Evolutionary conservation across 352 stramenopile species (phyloP), one percentile per base, ranked within the genome.

Genomic region (Globisporangium recalcitrans): DNA sequence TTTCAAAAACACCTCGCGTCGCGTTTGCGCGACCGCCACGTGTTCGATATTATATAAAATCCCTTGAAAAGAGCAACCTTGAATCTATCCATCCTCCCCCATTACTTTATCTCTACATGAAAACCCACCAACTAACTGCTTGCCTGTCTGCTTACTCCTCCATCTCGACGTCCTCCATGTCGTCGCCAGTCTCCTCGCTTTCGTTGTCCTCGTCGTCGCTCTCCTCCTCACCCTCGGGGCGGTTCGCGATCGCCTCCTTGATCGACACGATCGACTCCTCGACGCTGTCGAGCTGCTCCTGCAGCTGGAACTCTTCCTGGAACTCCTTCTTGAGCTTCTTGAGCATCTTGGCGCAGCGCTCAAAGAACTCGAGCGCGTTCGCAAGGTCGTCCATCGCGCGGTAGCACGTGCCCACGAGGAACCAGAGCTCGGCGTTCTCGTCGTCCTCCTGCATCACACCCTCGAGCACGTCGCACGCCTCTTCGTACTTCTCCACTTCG

Each of bases 391-490:
- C 87, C 75, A 94, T 87, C 0, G 82, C 85, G 19, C 86, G 88
- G 63, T 96, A 93, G 69, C 87, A 95, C 63, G 85, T 93, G 32
- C 75, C 87, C 14, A 96, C 80, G 22, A 96, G 77, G 65, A 95
- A 95, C 87, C 87, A 96, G 47, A 96, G 70, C 73, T 96, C 87
- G 16, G 86, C 87, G 63, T 95, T 94, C 53, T 95, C 85, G 63
- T 96, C 87, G 60, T 96, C 87, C 53, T 96, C 87, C 64, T 95
- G 81, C 81, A 96, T 90, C 53, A 95, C 86, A 38, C 78, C 80
- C 62, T 96, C 87, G 40, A 96, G 71, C 56, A 96, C 75, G 61
- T 93, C 80, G 48, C 76, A 80, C 10, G 87, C 86, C 61, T 91
- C 71, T 61, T 93, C 87, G 56, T 89, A 91, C 62, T 82, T 76